phyloP scores from a whole-genome alignment of 331 rosid genomes.

The Malus hybrid region DNA sequence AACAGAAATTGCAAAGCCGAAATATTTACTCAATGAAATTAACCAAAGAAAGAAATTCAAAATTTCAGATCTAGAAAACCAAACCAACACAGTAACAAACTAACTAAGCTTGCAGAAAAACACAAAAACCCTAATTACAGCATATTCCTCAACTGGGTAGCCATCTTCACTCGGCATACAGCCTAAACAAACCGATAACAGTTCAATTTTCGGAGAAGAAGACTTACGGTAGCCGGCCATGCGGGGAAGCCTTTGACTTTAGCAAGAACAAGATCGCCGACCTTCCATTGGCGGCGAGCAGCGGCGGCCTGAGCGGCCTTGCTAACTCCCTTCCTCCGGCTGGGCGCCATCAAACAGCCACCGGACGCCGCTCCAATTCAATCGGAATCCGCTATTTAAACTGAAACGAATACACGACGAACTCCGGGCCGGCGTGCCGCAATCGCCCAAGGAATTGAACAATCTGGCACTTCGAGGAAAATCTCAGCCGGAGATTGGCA shows the following conservation, averaged over 20 bases:
- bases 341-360: constrained; percentile 61
- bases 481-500: constrained; percentile 27
- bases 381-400: constrained; percentile 30
- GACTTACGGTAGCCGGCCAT: constrained; percentile 89
- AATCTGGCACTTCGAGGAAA: constrained; percentile 24
- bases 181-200: neutral
- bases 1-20: neutral
- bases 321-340: constrained; percentile 64
- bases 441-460: constrained; percentile 39
- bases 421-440: constrained; percentile 18
- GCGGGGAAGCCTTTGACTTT: constrained; percentile 95
- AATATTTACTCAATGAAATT: neutral
- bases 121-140: neutral
- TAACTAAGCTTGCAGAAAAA: neutral
- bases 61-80: constrained; percentile 3
- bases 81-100: neutral
- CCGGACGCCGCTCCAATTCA: constrained; percentile 24
- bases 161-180: neutral
- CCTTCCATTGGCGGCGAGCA: constrained; percentile 81
- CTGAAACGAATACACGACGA: constrained; percentile 20
- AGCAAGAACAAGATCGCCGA: constrained; percentile 97
- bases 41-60: neutral
- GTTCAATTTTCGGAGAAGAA: neutral
- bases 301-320: constrained; percentile 84
- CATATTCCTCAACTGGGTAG: neutral